Base-by-base conservation (phyloP, 2,329 filamentous ascomycete species). In the Alternaria tenuissima region DNA sequence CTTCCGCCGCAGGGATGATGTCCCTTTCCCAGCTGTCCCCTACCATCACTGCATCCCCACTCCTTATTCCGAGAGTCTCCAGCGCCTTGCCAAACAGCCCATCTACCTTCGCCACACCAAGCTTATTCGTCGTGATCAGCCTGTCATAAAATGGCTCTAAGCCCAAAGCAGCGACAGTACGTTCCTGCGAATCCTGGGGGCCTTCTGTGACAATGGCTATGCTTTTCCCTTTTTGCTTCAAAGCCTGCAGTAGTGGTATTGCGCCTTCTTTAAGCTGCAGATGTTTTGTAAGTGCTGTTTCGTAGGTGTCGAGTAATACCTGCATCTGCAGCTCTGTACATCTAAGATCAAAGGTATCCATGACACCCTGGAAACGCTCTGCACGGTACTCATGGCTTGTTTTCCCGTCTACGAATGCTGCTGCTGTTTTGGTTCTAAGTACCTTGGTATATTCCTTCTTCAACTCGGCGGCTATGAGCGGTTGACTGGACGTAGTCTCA, bases 191-290 rank as follows among this genome's bases (percentile, higher is more conserved):
- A 67, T 84, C 83, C 39, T 81, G 76, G 0, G 81, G 83, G 0
- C 82, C 82, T 63, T 85, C 82, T 0, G 82, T 84, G 1, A 85
- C 74, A 18, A 84, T 64, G 0, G 76, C 73, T 4, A 84, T 71
- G n/a, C 76, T 81, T 63, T 81, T 81, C 1, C 44, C 44, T 22
- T 0, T 76, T 76, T 56, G 34, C 11, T 56, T 41, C 1, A 56
- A 26, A 14, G 20, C 26, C 1, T 16, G 0, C 8, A 56, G 44
- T 0, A 51, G 43, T 12, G 14, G 0, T 24, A 49, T 14, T 6
- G 43, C 44, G 14, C 36, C 44, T 28, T 28, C 12, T 16, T 56
- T 56, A 5, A 42, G 43, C 5, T 20, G 16, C n/a, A 56, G 14
- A n/a, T 51, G 26, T 16, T n/a, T n/a, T 2, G 2, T 49, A 26